A percentile compares a stretch with the other conserved stretches of the same genome.
These are phyloP conservation scores for Lotmaria passim DNA, from an alignment of 208 protist species.

Conservation along the genomic window DNA sequence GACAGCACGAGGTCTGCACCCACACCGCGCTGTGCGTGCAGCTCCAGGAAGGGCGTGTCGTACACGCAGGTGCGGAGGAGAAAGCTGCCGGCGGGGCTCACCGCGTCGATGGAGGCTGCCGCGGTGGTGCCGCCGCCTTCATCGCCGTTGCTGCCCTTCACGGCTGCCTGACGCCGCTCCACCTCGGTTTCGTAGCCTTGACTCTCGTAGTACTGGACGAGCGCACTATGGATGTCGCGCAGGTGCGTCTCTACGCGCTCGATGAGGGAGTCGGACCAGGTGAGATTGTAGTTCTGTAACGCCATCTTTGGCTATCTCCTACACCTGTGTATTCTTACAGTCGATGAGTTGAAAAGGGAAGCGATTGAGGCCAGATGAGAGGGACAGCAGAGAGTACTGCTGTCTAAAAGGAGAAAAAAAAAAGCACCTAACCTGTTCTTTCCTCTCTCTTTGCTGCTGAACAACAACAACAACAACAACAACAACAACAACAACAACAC, in stretches of 20 bases:
- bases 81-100: slow-evolving; percentile 78
- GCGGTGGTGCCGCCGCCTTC: slow-evolving; percentile 3
- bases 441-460: too few relatives aligned
- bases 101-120: slow-evolving; percentile 35
- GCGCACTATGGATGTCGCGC: slow-evolving; percentile 67
- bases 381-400: slow-evolving; percentile 7
- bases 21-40: slow-evolving; percentile 61
- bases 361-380: slow-evolving; percentile 4
- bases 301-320: too few relatives aligned
- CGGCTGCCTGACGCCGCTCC: slow-evolving; percentile 7
- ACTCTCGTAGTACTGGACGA: slow-evolving; percentile 68
- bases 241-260: slow-evolving; percentile 67
- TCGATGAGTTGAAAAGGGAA: slow-evolving; percentile 14
- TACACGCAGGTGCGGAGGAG: slow-evolving; percentile 78
- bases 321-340: too few relatives aligned
- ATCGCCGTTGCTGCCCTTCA: background rate
- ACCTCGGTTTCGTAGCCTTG: slow-evolving; percentile 54
- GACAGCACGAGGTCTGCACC: slow-evolving; percentile 77
- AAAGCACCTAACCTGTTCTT: too few relatives aligned
- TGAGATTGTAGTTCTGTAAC: slow-evolving; percentile 72
- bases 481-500: background rate
- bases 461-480: too few relatives aligned
- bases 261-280: slow-evolving; percentile 80
- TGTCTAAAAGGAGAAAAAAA: too few relatives aligned
- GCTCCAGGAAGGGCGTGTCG: slow-evolving; percentile 58